These are phyloP conservation scores for Rhinocladiella mackenziei DNA, from an alignment of 2,329 filamentous ascomycete species.

Conservation along the genomic window DNA sequence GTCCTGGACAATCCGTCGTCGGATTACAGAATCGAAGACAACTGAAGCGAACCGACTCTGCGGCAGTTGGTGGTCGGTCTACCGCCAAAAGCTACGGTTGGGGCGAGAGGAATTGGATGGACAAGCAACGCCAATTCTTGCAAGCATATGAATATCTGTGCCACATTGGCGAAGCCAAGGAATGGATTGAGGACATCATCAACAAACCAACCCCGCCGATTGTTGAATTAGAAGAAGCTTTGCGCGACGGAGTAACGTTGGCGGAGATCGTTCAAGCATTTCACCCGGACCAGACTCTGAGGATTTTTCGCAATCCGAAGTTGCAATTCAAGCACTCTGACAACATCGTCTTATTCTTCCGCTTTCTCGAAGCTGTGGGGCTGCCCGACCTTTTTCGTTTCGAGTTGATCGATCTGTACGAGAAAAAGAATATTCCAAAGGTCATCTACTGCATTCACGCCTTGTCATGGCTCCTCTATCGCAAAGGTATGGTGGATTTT, in stretches of 20 bases:
- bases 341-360: constrained; percentile 95
- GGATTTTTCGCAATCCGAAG: constrained; percentile 80
- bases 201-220: constrained; percentile 83
- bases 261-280: constrained; percentile 91
- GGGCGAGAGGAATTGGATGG: constrained; percentile 94
- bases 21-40: constrained; percentile 80
- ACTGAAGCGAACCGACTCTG: constrained; percentile 65
- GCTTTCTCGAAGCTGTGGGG: constrained; percentile 85
- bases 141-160: constrained; percentile 98
- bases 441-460: constrained; percentile 99
- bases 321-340: constrained; percentile 95
- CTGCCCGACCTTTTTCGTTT: constrained; percentile 94
- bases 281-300: constrained; percentile 67
- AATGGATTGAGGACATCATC: constrained; percentile 95
- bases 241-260: constrained; percentile 87
- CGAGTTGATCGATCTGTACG: constrained; percentile 94
- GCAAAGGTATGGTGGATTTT: constrained; percentile 91
- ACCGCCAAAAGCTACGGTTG: constrained; percentile 60
- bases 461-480: constrained; percentile 92
- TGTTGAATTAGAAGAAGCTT: constrained; percentile 85
- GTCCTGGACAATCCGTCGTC: constrained; percentile 76
- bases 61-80: constrained; percentile 46
- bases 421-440: constrained; percentile 99
- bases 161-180: constrained; percentile 97
- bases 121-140: constrained; percentile 92